These are phyloP conservation scores for Chrysanthemum seticuspe DNA, from an alignment of 129 eudicot species.

Conservation along the genomic window DNA sequence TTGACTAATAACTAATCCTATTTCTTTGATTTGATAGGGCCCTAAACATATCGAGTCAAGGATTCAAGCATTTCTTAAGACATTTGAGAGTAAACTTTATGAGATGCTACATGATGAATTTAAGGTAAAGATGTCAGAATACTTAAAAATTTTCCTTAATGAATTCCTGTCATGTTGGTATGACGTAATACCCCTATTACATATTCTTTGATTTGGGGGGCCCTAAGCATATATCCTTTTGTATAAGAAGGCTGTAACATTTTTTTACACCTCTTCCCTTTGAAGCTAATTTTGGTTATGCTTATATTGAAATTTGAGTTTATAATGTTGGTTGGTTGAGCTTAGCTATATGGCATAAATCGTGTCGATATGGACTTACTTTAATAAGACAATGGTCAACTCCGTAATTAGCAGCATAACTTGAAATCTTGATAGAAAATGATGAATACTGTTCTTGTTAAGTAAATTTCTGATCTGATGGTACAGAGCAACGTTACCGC, in stretches of 20 bases:
- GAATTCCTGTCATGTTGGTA: neutral
- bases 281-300: neutral
- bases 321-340: neutral
- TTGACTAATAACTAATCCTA: neutral
- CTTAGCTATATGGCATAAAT: neutral
- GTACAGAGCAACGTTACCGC: conserved; percentile 85
- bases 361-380: neutral
- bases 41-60: conserved; percentile 78
- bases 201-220: too few species aligned
- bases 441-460: neutral
- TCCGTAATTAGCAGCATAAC: neutral
- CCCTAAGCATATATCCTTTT: too few species aligned
- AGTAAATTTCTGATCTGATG: conserved; percentile 3
- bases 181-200: neutral
- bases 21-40: conserved; percentile 51
- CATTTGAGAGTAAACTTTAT: conserved; percentile 77
- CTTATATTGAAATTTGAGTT: too few species aligned
- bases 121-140: conserved; percentile 45
- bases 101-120: conserved; percentile 84
- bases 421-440: conserved; percentile 6
- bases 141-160: neutral
- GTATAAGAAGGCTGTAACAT: neutral
- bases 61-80: conserved; percentile 83
- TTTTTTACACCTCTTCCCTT: neutral
- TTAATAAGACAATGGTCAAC: neutral